Conservation (phyloP, 2,329 filamentous ascomycete genomes). For the Talaromyces sp. region DNA sequence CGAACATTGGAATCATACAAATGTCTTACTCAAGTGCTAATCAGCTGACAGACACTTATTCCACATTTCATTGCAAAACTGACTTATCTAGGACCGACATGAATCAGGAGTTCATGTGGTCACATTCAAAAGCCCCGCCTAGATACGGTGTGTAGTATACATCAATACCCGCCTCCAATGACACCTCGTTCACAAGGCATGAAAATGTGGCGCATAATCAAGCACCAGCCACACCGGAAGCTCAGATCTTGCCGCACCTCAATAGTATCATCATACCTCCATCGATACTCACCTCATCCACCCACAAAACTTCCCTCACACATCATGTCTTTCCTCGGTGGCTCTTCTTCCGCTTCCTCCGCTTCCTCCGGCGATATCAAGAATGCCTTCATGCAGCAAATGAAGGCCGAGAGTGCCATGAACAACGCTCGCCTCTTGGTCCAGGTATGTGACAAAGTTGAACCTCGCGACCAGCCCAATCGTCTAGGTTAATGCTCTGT, state of each 20-base stretch:
- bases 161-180: background rate
- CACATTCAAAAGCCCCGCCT: too few species aligned
- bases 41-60: too few species aligned
- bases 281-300: background rate
- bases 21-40: too few species aligned
- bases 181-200: background rate
- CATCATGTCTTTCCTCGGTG: slow-evolving; percentile 46
- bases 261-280: background rate
- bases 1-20: background rate
- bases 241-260: slow-evolving; percentile 1
- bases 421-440: slow-evolving; percentile 71
- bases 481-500: too few species aligned
- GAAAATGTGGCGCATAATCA: background rate
- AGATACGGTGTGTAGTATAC: too few species aligned
- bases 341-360: slow-evolving; percentile 30
- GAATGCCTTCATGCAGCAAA: slow-evolving; percentile 65
- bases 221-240: background rate
- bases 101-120: too few species aligned
- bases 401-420: slow-evolving; percentile 66
- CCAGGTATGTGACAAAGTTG: slow-evolving; percentile 54
- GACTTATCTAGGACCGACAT: too few species aligned
- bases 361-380: slow-evolving; percentile 41
- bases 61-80: too few species aligned
- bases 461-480: background rate
- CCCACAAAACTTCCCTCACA: slow-evolving; percentile 4